Conservation (phyloP, 1,139 yeast species). For the Pneumocystis murina region DNA sequence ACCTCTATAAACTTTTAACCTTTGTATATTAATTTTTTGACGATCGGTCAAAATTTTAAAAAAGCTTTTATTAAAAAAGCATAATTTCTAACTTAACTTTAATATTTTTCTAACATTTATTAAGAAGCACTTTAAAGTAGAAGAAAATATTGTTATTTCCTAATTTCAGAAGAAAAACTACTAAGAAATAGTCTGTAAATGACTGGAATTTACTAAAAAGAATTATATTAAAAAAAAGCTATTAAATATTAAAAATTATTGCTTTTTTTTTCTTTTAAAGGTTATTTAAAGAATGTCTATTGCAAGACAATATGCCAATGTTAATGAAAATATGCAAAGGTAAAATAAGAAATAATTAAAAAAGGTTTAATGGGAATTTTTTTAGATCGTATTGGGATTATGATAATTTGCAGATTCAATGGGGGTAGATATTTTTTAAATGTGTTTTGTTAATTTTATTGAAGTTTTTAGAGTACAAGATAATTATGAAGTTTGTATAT, state of each 20-base stretch:
- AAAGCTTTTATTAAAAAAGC: no score
- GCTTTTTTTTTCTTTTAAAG: not conserved
- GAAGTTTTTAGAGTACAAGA: slow-evolving; percentile 33
- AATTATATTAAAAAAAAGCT: not conserved
- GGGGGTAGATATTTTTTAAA: slow-evolving; percentile 24
- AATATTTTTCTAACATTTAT: no score
- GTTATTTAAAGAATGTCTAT: slow-evolving; percentile 31
- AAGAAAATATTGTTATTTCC: no score
- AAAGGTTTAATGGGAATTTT: not conserved
- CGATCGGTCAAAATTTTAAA: no score
- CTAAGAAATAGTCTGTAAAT: slow-evolving; percentile 5
- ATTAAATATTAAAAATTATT: not conserved
- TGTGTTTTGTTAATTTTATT: not conserved
- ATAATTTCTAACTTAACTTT: no score
- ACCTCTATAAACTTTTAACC: not conserved
- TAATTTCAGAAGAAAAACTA: no score
- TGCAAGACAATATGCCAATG: slow-evolving; percentile 81
- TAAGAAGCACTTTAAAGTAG: no score
- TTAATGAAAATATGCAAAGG: slow-evolving; percentile 47
- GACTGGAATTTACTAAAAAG: not conserved
- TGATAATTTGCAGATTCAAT: slow-evolving; percentile 38
- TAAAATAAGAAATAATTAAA: not conserved
- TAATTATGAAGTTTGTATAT: slow-evolving; percentile 44
- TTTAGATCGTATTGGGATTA: slow-evolving; percentile 88
- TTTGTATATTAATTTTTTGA: no score